phyloP scores from a whole-genome alignment of 768 basidiomycete genomes.

The Lyophyllum atratum region DNA sequence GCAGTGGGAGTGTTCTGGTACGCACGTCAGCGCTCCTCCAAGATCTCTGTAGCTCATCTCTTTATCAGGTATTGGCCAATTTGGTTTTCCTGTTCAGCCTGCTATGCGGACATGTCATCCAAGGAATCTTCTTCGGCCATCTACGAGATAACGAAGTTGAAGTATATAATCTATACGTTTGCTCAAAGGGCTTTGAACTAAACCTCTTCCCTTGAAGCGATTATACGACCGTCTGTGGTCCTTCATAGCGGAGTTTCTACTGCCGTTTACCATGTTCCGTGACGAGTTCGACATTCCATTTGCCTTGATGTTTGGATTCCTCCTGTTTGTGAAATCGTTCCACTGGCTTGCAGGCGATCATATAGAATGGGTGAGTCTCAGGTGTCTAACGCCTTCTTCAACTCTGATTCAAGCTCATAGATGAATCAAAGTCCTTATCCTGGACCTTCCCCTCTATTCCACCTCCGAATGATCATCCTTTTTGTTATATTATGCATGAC shows the following conservation, averaged over 20 bases:
- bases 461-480: slow-evolving; percentile 76
- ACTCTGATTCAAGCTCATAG: slow-evolving; percentile 42
- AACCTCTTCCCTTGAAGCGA: slow-evolving; percentile 50
- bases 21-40: slow-evolving; percentile 21
- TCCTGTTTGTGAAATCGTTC: slow-evolving; percentile 95
- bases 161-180: slow-evolving; percentile 44
- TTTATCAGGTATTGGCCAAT: slow-evolving; percentile 81
- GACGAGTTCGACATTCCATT: slow-evolving; percentile 95
- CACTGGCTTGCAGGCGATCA: slow-evolving; percentile 97
- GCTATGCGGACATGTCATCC: slow-evolving; percentile 73
- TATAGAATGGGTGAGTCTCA: slow-evolving; percentile 84
- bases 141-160: slow-evolving; percentile 89
- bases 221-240: slow-evolving; percentile 97
- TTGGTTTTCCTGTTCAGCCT: slow-evolving; percentile 81
- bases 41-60: slow-evolving; percentile 7
- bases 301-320: slow-evolving; percentile 87
- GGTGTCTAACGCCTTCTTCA: neutral
- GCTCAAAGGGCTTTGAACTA: neutral
- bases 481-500: slow-evolving; percentile 74
- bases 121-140: slow-evolving; percentile 89
- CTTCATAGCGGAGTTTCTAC: slow-evolving; percentile 93
- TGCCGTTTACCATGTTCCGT: slow-evolving; percentile 97
- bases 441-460: slow-evolving; percentile 78
- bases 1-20: slow-evolving; percentile 91
- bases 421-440: slow-evolving; percentile 97